Percentiles rank a stretch among this genome's conserved stretches.
Evolutionary conservation across 2,329 filamentous ascomycete genomes (phyloP).

Genomic region (Diaporthe aspalathi): DNA sequence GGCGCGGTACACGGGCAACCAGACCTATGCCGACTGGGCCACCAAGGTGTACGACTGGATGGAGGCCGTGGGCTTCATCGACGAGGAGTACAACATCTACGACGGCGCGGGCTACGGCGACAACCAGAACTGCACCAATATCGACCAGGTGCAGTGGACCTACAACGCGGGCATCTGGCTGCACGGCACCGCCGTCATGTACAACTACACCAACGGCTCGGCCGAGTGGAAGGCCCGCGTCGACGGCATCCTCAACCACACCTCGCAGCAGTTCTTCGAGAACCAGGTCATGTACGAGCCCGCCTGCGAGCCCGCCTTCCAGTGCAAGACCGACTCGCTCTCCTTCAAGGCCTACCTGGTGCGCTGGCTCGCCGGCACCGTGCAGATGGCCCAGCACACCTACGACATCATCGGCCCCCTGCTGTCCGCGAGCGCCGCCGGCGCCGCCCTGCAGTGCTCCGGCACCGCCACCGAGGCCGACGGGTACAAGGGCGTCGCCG

Average conservation of each 20-base stretch:
- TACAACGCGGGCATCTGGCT: conserved; percentile 63
- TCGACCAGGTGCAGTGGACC: conserved; percentile 62
- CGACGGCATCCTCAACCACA: conserved; percentile 58
- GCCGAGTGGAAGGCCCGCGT: conserved; percentile 61
- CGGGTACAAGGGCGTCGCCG: conserved; percentile 50
- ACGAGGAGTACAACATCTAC: conserved; percentile 56
- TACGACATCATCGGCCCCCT: conserved; percentile 50
- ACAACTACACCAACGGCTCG: conserved; percentile 55
- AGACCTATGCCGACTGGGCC: conserved; percentile 72
- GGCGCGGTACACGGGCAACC: conserved; percentile 72
- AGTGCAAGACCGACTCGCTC: conserved; percentile 66
- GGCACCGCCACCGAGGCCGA: conserved; percentile 43
- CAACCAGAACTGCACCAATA: conserved; percentile 53
- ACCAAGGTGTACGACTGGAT: conserved; percentile 68
- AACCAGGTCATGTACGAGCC: conserved; percentile 63
- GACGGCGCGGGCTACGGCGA: conserved; percentile 59
- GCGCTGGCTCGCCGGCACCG: conserved; percentile 59
- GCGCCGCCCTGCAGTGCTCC: conserved; percentile 52
- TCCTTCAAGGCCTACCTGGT: conserved; percentile 69
- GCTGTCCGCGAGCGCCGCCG: conserved; percentile 51
- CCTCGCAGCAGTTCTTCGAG: conserved; percentile 62
- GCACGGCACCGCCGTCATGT: conserved; percentile 54
- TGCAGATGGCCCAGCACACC: conserved; percentile 52
- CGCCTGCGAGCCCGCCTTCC: conserved; percentile 60
- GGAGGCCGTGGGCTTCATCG: conserved; percentile 56